Percentiles rank a stretch among this genome's conserved stretches.
Evolutionary conservation across 1,139 yeast species (phyloP).

Genomic region (Blastobotrys proliferans): DNA sequence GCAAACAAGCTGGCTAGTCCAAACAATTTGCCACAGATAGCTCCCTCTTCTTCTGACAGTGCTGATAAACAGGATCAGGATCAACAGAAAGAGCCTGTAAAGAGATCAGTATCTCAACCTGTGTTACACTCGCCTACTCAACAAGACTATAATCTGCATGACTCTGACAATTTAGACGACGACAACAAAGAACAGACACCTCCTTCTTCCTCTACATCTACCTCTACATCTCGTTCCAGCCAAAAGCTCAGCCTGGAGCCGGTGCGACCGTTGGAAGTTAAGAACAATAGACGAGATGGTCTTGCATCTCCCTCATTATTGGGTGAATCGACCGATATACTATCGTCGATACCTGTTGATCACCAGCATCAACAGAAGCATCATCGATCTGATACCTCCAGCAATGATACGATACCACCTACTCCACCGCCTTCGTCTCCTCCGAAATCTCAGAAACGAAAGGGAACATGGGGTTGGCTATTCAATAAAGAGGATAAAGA

Average conservation of each 20-base stretch:
- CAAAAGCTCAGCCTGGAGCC: conserved; percentile 1
- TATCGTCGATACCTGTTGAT: background rate
- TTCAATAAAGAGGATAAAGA: conserved; percentile 15
- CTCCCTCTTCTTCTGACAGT: no score
- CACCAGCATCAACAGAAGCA: background rate
- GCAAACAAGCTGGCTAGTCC: conserved; percentile 7
- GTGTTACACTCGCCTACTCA: no score
- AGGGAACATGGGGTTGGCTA: conserved; percentile 28
- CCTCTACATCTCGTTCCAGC: no score
- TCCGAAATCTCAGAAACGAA: conserved; percentile 14
- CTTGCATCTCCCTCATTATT: background rate
- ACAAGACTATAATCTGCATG: no score
- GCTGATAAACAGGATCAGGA: no score
- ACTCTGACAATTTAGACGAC: no score
- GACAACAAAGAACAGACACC: no score
- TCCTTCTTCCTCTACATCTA: no score
- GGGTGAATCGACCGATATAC: background rate
- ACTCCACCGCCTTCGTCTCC: conserved; percentile 2
- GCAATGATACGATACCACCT: background rate
- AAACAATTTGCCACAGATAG: no score
- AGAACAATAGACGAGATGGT: background rate
- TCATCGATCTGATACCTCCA: no score
- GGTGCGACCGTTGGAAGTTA: conserved; percentile 3
- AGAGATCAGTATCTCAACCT: no score
- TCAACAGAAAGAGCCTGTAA: no score